Evolutionary conservation across 1,284 basidiomycete genomes (phyloP).

Genomic region (Malassezia furfur): DNA sequence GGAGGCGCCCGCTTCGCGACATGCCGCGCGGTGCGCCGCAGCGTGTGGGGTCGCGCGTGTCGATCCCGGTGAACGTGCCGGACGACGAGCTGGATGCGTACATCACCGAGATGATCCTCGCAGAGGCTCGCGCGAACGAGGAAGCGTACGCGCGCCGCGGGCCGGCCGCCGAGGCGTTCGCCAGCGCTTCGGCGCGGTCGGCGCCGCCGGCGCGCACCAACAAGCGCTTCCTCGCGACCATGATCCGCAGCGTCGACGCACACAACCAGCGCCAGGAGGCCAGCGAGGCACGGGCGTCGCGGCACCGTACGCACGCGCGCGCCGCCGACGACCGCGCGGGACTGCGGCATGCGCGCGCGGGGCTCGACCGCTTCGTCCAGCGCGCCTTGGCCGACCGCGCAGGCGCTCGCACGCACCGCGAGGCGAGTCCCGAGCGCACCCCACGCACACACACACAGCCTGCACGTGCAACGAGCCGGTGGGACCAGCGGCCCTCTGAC

Average conservation of each 20-base stretch:
- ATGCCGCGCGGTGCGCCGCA: neutral
- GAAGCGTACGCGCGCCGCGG: constrained; percentile 1
- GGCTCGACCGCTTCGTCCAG: neutral
- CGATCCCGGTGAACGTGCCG: constrained; percentile 1
- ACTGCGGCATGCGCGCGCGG: no score
- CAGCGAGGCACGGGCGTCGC: neutral
- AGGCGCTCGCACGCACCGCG: no score
- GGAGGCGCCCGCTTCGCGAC: neutral
- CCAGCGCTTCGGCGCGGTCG: neutral
- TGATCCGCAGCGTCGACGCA: constrained; percentile 15
- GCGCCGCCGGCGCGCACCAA: constrained; percentile 7
- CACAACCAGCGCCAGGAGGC: constrained; percentile 14
- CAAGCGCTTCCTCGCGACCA: constrained; percentile 16
- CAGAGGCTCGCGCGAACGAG: constrained; percentile 12
- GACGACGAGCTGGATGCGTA: constrained; percentile 15
- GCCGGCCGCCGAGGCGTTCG: neutral
- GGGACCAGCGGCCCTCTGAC: neutral
- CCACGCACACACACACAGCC: neutral
- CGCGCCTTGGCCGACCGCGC: neutral
- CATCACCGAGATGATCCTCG: constrained; percentile 13
- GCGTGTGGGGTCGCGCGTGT: neutral
- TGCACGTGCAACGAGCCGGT: neutral
- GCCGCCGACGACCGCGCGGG: no score
- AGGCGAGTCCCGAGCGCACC: no score
- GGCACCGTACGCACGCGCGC: neutral